Base-by-base conservation (phyloP, 129 eudicot species). In the Heracleum sosnowskyi region DNA sequence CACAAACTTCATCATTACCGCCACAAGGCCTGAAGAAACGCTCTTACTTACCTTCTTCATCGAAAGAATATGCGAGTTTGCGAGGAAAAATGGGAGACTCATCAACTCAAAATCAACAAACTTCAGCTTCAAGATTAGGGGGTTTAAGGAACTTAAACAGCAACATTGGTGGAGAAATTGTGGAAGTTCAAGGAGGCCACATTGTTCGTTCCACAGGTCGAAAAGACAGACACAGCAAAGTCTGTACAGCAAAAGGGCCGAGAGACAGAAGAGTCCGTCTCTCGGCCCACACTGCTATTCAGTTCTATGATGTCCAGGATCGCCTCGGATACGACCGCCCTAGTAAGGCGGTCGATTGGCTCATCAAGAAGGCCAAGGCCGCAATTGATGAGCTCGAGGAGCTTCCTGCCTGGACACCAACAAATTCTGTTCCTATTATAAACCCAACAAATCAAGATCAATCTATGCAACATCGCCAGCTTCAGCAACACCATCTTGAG, bases 311-410 rank as follows among this genome's bases (percentile, higher is more conserved):
- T 47, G 97, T 92, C 9, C 97, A 92, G 75, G 97, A 92, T 79
- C 88, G 97, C 41, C 88, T 92, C 11, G 97, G 97, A 9, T 92
- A 88, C 76, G 97, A 92, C 82, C 83, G 96, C 2, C 96, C 97
- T 7, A 92, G 97, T 72, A 92, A 92, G 74, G 97, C 96, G 13
- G 96, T 92, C 20, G 97, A 92, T 76, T 92, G 97, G 97, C 89
- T 92, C 46, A 92, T 92, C 36, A 92, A 84, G 45, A 90, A 90
- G 77, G 97, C 97, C 39, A 86, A 92, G 75, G 2, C 93, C 42
- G 86, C 97, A 36, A 90, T 92, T 64, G 97, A 92, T 47, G 96
- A 92, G 85, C 91, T 92, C 15, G 97, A 86, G n/a, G 86, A 91
- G 86, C 87, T 93, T 17, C 98, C 98, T 9, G 87, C 98, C 9